Conservation (phyloP, 177 flowering plant species). For the Vitis hybrid region DNA sequence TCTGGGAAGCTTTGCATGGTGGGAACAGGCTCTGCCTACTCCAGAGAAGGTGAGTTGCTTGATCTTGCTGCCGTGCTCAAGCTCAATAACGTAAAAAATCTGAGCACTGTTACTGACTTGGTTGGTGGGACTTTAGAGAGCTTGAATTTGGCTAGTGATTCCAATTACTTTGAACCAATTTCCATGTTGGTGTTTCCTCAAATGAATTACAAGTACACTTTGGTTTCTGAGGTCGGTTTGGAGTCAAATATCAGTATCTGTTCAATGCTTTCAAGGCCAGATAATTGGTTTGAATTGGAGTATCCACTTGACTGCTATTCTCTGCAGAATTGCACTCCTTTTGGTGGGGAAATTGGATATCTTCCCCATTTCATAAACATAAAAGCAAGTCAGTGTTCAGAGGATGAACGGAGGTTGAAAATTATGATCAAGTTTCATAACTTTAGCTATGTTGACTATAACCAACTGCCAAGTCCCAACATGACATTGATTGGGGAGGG, state of each 20-base stretch:
- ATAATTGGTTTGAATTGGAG: constrained; percentile 26
- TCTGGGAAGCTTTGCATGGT: constrained; percentile 62
- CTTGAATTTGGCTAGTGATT: constrained; percentile 18
- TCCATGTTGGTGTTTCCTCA: constrained; percentile 34
- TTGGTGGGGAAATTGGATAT: constrained; percentile 20
- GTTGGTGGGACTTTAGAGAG: constrained; percentile 51
- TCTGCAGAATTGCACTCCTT: constrained; percentile 39
- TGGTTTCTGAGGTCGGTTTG: constrained; percentile 23
- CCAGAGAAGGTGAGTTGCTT: constrained; percentile 26
- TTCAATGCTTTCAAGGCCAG: not conserved
- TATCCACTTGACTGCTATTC: constrained; percentile 34
- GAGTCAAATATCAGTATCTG: constrained; percentile 22
- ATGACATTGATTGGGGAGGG: constrained; percentile 57
- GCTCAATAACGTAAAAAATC: constrained; percentile 33
- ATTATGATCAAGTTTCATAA: constrained; percentile 36
- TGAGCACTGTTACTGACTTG: constrained; percentile 35
- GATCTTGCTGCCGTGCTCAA: constrained; percentile 41
- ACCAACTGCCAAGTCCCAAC: constrained; percentile 23
- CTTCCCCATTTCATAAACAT: constrained; percentile 39
- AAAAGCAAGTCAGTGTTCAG: constrained; percentile 32
- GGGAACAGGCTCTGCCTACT: constrained; percentile 27
- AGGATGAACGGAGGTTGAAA: constrained; percentile 20
- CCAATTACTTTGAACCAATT: constrained; percentile 37
- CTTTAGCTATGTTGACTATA: constrained; percentile 5
- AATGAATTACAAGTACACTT: constrained; percentile 33